Conservation (phyloP, 805 yeast genomes). For the Saccharomyces kudriavzevii region DNA sequence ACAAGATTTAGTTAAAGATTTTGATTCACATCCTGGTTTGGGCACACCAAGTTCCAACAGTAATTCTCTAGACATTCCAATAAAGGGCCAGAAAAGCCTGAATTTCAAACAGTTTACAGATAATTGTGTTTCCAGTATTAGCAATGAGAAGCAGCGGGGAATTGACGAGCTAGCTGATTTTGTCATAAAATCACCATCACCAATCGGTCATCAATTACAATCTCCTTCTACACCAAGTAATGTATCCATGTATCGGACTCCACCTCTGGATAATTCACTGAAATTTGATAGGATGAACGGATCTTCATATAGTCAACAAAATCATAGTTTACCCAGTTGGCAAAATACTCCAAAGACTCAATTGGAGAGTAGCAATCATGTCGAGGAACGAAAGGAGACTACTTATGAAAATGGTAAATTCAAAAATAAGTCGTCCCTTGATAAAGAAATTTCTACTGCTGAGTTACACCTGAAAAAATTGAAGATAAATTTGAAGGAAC, state of each 20-base stretch:
- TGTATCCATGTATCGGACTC: constrained; percentile 21
- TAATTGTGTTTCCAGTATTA: not conserved
- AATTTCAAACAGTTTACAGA: not conserved
- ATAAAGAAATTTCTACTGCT: not conserved
- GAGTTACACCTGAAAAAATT: not conserved
- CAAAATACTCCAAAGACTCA: not conserved
- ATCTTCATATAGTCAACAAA: constrained; percentile 6
- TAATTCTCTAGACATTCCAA: not conserved
- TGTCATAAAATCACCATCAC: not conserved
- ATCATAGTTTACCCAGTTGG: not conserved
- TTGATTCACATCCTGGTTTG: constrained; percentile 3
- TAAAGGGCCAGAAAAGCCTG: not conserved
- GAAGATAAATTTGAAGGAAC: not conserved
- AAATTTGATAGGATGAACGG: constrained; percentile 7
- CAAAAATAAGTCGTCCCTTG: not conserved
- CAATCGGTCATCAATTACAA: not conserved
- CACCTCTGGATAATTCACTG: constrained; percentile 14
- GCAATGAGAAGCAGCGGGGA: not conserved
- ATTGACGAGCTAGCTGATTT: not conserved
- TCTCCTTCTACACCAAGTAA: constrained; percentile 4
- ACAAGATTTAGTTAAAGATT: not conserved
- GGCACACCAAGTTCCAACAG: not conserved
- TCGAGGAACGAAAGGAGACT: not conserved
- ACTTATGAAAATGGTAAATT: not conserved
- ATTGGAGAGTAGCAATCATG: not conserved